These are phyloP conservation scores for Senna siamea DNA, from an alignment of 306 rosid genomes.

Conservation along the genomic window DNA sequence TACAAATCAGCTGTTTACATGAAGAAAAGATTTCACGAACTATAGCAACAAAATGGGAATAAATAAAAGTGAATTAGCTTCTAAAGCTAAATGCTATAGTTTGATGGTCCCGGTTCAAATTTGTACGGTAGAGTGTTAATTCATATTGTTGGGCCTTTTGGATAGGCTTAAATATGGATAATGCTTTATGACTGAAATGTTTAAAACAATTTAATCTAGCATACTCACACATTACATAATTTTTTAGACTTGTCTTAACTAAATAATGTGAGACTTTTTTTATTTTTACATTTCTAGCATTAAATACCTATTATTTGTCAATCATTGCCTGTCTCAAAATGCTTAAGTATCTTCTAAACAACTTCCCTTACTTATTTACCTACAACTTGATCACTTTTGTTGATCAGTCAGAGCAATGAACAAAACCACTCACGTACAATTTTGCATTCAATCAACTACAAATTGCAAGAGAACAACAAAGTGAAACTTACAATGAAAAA, in stretches of 20 bases:
- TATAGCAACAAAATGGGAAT: constrained; percentile 2
- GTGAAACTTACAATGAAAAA: constrained; percentile 67
- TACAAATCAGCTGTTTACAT: constrained; percentile 20
- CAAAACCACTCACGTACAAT: not conserved
- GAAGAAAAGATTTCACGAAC: constrained; percentile 21
- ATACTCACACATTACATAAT: no score
- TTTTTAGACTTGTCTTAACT: no score
- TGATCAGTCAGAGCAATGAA: not conserved
- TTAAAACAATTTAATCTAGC: no score
- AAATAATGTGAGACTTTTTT: no score
- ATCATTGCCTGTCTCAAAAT: constrained; percentile 8
- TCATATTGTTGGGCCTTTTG: no score
- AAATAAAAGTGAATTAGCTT: constrained; percentile 3
- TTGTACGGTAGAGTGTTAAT: no score
- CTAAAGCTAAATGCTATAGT: constrained; percentile 23
- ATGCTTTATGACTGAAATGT: no score
- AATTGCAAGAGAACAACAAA: not conserved
- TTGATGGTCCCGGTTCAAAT: no score
- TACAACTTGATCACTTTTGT: not conserved
- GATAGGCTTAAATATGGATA: no score
- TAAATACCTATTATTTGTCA: no score
- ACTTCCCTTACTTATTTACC: not conserved
- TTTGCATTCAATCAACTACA: constrained; percentile 10
- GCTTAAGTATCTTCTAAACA: not conserved
- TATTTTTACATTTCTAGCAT: no score